phyloP scores from a whole-genome alignment of 1,139 yeast genomes.

The Suhomyces yuchorum region DNA sequence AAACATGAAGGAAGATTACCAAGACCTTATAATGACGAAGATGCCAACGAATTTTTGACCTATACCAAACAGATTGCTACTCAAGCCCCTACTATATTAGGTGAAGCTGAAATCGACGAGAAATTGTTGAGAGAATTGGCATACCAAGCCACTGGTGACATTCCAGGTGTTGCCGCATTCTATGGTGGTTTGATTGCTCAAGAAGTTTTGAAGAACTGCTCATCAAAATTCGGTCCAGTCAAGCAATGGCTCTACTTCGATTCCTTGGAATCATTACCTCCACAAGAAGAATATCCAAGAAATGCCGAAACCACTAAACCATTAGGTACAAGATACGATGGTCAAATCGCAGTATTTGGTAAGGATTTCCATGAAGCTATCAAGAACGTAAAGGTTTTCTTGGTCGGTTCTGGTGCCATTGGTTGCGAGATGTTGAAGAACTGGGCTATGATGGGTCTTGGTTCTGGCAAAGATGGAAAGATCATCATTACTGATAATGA shows the following conservation, averaged over 20 bases:
- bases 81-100: slow-evolving; percentile 60
- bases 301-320: slow-evolving; percentile 75
- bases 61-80: slow-evolving; percentile 62
- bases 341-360: slow-evolving; percentile 94
- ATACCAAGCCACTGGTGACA: slow-evolving; percentile 86
- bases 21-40: slow-evolving; percentile 71
- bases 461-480: slow-evolving; percentile 86
- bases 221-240: slow-evolving; percentile 90
- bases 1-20: slow-evolving; percentile 71
- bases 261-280: slow-evolving; percentile 87
- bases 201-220: slow-evolving; percentile 91
- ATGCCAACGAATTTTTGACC: slow-evolving; percentile 67
- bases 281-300: slow-evolving; percentile 57
- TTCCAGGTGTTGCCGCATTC: slow-evolving; percentile 88
- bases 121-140: slow-evolving; percentile 71
- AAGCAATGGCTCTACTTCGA: slow-evolving; percentile 93
- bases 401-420: slow-evolving; percentile 98
- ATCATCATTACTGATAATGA: slow-evolving; percentile 91
- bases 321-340: slow-evolving; percentile 80
- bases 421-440: slow-evolving; percentile 98
- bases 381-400: slow-evolving; percentile 77
- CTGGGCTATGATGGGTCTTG: slow-evolving; percentile 97
- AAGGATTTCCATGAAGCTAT: slow-evolving; percentile 68
- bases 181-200: slow-evolving; percentile 96
- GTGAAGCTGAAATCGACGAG: slow-evolving; percentile 57